Base-by-base conservation (phyloP, 805 yeast species). In the Nakazawaea ernobii region DNA sequence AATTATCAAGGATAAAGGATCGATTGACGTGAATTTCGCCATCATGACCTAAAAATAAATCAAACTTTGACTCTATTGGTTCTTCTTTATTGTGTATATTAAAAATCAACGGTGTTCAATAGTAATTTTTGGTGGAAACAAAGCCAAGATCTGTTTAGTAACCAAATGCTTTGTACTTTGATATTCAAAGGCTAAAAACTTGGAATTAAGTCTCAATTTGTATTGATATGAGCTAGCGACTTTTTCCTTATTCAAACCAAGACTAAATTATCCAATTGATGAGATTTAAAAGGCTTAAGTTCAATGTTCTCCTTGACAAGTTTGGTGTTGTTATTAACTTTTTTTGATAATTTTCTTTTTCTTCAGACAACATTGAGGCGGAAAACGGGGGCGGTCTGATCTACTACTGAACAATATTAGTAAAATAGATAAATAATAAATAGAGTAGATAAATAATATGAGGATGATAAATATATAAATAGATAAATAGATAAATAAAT, bases 1-100 rank as follows among this genome's bases (percentile, higher is more conserved):
- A 51, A 89, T 82, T 54, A 89, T 85, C 55, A 92, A 79, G 1
- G 95, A 85, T 48, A 84, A 75, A 11, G 95, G 86, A 63, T 87
- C 91, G 44, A 86, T 73, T 8, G 50, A 47, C 29, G 48, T 32
- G 14, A 6, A 13, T 15, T 35, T 17, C n/a, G 35, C 13, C 35
- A 42, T 35, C 17, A 14, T 30, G 2, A 33, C 11, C 11, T 30
- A 30, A 11, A 11, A n/a, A n/a, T n/a, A n/a, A n/a, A n/a, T n/a
- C n/a, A n/a, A n/a, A n/a, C n/a, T n/a, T n/a, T 30, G 6, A 30
- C 4, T 30, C n/a, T 11, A n/a, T 10, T 30, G 33, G n/a, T 6
- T 30, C 33, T 30, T n/a, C 6, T 3, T 30, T 3, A 30, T 4
- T 10, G 32, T 30, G 10, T 10, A 4, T 9, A 30, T 30, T 30